Percentiles rank a stretch among this genome's conserved stretches.
phyloP scores from a whole-genome alignment of 192 early-diverging fungal species.

The Backusella tuberculispora region DNA sequence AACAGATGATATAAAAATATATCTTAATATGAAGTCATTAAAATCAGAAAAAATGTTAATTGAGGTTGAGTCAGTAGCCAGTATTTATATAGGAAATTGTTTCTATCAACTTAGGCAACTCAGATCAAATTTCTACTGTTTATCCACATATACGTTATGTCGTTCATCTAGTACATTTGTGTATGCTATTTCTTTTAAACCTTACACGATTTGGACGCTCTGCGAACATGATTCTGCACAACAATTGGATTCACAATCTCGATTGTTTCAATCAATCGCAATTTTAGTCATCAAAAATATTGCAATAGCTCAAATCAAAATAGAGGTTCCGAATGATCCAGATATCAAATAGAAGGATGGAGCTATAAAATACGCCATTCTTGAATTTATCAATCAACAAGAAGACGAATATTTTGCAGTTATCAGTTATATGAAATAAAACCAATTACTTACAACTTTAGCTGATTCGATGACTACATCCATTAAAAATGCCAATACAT shows the following conservation, averaged over 20 bases:
- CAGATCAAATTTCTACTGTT: constrained; percentile 25
- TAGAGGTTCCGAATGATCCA: no score
- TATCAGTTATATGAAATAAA: no score
- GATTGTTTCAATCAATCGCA: background rate
- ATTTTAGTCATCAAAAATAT: background rate
- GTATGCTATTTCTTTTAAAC: background rate
- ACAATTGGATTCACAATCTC: background rate
- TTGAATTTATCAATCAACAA: no score
- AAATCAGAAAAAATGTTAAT: background rate
- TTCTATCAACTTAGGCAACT: constrained; percentile 24
- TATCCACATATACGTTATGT: constrained; percentile 26
- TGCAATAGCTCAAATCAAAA: no score
- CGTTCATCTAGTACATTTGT: constrained; percentile 30
- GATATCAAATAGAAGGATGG: no score
- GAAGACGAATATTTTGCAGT: no score
- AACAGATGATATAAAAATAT: no score
- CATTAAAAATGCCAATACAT: no score
- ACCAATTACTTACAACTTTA: no score
- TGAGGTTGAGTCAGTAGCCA: background rate
- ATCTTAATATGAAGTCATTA: background rate
- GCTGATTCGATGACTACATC: no score
- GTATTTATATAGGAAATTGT: background rate
- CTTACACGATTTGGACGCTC: constrained; percentile 21
- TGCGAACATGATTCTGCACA: background rate
- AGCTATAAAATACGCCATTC: no score